Conservation (phyloP, 768 basidiomycete genomes). For the Podaxis mareebaensis region DNA sequence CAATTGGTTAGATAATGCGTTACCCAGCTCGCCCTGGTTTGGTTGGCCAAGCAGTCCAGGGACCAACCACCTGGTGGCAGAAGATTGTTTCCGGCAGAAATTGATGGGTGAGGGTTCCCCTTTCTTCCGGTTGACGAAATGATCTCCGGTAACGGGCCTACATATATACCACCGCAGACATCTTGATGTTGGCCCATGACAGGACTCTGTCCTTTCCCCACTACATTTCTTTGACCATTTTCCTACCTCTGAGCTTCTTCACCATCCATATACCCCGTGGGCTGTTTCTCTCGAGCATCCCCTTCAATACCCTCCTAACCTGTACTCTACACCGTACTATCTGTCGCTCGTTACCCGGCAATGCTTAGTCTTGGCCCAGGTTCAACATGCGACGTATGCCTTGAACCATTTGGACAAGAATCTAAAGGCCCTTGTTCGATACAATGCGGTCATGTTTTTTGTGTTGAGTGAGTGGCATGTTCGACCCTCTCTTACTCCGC, state of each 20-base stretch:
- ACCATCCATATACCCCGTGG: conserved; percentile 22
- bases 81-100: conserved; percentile 32
- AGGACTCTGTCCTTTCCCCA: conserved; percentile 36
- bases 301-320: conserved; percentile 20
- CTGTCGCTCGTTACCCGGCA: conserved; percentile 33
- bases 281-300: conserved; percentile 19
- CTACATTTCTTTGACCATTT: conserved; percentile 14
- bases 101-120: conserved; percentile 24
- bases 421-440: conserved; percentile 63
- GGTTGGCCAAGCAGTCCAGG: conserved; percentile 30
- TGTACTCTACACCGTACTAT: conserved; percentile 20
- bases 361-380: conserved; percentile 69
- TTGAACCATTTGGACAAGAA: conserved; percentile 58
- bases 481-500: conserved; percentile 3
- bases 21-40: background rate
- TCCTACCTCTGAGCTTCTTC: conserved; percentile 20
- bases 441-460: conserved; percentile 74
- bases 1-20: background rate
- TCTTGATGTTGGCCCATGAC: conserved; percentile 34
- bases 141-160: conserved; percentile 34
- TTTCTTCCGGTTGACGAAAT: conserved; percentile 32
- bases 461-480: conserved; percentile 37
- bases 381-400: conserved; percentile 77
- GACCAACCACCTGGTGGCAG: conserved; percentile 28
- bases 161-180: conserved; percentile 33